Evolutionary conservation across 1,284 basidiomycete genomes (phyloP), one percentile per base, ranked within the genome.

Genomic region (Puccinia horiana): DNA sequence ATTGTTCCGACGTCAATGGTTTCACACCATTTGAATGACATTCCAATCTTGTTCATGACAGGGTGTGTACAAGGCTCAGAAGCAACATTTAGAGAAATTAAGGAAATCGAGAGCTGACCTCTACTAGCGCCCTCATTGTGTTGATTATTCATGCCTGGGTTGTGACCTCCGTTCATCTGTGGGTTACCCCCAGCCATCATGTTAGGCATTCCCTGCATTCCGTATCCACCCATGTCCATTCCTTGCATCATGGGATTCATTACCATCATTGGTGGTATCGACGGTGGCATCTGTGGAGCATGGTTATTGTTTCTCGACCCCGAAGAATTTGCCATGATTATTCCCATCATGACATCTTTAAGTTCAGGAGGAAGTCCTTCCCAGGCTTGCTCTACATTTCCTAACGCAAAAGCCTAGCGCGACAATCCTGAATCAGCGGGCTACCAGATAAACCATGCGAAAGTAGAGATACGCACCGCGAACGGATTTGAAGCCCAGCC

Each of bases 231-330:
- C 70, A 82, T 75, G n/a, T 82, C 80, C 42, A 82, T 65, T 14
- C 72, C 70, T 40, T 75, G 80, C 80, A 82, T 75, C 73, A 82
- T 82, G 20, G 80, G 73, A 63, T 75, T 76, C 72, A 82, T 75
- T 20, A 58, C 70, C 80, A 82, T 82, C 80, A 82, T 82, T n/a
- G 58, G 52, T 11, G 80, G 73, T 58, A 82, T 75, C 40, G 73
- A 65, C 37, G 70, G 56, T 16, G 56, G 58, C 61, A 82, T 82
- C 40, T 74, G 78, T 61, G 70, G 44, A 47, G 52, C 54, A 74
- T 81, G 69, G 49, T 82, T 82, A 29, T 73, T 63, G 52, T 76
- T 82, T 52, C 58, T 56, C 37, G 70, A 44, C n/a, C 52, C 70
- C 18, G 70, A 67, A 26, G 80, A 65, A 40, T 65, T 69, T 20